These are phyloP conservation scores for Vanrija humicola DNA, from an alignment of 1,284 basidiomycete genomes.

Conservation along the genomic window DNA sequence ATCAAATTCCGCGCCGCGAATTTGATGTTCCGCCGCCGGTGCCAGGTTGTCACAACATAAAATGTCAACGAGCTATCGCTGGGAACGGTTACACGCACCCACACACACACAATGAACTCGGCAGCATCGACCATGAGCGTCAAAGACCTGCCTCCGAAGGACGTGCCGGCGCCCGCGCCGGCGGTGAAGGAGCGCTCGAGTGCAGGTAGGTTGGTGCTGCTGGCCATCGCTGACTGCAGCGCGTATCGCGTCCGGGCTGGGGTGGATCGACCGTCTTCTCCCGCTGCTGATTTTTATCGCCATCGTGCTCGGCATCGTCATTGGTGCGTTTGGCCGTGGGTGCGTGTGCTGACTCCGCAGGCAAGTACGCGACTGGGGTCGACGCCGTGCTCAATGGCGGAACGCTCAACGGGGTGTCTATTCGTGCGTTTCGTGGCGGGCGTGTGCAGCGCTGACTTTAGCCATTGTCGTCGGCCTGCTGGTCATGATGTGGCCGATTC, in stretches of 20 bases:
- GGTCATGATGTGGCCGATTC: constrained; percentile 86
- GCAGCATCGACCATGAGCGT: too few species aligned
- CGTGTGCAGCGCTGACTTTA: constrained; percentile 30
- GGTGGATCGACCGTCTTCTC: constrained; percentile 62
- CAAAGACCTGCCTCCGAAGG: too few species aligned
- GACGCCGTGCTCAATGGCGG: constrained; percentile 26
- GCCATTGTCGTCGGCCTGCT: constrained; percentile 73
- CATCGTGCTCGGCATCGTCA: constrained; percentile 75
- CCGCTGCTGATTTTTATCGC: constrained; percentile 67
- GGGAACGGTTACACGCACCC: too few species aligned
- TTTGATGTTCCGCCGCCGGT: too few species aligned
- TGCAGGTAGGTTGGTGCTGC: too few species aligned
- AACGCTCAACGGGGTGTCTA: constrained; percentile 42
- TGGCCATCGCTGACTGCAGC: too few species aligned
- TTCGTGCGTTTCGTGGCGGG: constrained; percentile 34
- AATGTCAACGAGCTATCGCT: too few species aligned
- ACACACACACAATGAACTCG: too few species aligned
- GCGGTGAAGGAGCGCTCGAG: too few species aligned
- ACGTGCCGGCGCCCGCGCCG: too few species aligned
- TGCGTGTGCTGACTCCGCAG: constrained; percentile 49
- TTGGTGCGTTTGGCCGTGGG: constrained; percentile 58
- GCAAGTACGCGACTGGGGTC: constrained; percentile 27
- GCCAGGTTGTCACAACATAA: too few species aligned
- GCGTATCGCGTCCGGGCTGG: constrained; percentile 31
- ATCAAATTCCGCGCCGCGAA: too few species aligned